Evolutionary conservation across 345 rosid genomes (phyloP).

Genomic region (Lepidium didymum): DNA sequence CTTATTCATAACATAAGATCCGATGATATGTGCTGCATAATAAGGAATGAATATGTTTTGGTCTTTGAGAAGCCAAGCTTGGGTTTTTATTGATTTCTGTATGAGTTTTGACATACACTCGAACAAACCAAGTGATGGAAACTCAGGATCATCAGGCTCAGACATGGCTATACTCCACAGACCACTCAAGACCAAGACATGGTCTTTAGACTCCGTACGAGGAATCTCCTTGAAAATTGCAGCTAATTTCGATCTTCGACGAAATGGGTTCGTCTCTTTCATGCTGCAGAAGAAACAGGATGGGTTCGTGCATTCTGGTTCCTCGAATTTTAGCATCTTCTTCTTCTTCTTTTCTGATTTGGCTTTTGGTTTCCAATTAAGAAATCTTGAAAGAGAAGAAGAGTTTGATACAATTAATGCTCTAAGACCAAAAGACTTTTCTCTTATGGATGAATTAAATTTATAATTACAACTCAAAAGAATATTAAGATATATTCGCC

Average conservation of each 20-base stretch:
- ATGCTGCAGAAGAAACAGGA: slow-evolving; percentile 68
- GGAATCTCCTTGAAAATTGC: slow-evolving; percentile 58
- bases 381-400: slow-evolving; percentile 6
- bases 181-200: slow-evolving; percentile 59
- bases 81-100: slow-evolving; percentile 36
- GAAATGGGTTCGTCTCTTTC: slow-evolving; percentile 46
- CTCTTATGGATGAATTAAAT: not conserved
- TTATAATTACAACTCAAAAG: not conserved
- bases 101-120: slow-evolving; percentile 67
- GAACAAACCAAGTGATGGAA: slow-evolving; percentile 70
- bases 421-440: not conserved
- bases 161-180: slow-evolving; percentile 68
- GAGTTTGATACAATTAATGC: not conserved
- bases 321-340: slow-evolving; percentile 21
- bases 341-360: not conserved
- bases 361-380: not conserved
- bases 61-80: slow-evolving; percentile 57
- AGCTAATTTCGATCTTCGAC: slow-evolving; percentile 41
- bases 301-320: slow-evolving; percentile 39
- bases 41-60: slow-evolving; percentile 82
- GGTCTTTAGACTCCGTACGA: slow-evolving; percentile 45
- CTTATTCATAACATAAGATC: slow-evolving; percentile 70
- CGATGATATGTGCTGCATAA: slow-evolving; percentile 77
- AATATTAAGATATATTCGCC: not conserved
- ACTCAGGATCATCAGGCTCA: slow-evolving; percentile 69